These are phyloP conservation scores for Juglanconis oblonga DNA, from an alignment of 2,329 filamentous ascomycete species.

Conservation along the genomic window DNA sequence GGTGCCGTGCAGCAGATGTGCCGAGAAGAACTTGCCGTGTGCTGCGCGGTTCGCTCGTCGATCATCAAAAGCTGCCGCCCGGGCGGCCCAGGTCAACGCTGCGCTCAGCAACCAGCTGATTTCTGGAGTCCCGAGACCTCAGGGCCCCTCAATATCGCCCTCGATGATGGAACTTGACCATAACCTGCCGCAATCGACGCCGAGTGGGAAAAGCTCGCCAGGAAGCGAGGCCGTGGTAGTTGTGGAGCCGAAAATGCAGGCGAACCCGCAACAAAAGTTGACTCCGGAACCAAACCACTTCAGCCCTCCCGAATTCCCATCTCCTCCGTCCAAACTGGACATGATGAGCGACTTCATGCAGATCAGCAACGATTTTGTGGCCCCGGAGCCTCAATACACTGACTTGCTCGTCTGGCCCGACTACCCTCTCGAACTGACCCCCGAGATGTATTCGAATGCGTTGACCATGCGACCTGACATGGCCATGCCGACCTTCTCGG, in stretches of 20 bases:
- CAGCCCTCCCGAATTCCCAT: conserved; percentile 33
- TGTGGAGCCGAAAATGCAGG: conserved; percentile 31
- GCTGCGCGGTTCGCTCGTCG: conserved; percentile 48
- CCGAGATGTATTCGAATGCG: conserved; percentile 35
- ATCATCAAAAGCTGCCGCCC: conserved; percentile 45
- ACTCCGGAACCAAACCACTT: conserved; percentile 32
- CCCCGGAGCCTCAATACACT: conserved; percentile 37
- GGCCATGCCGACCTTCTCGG: conserved; percentile 33
- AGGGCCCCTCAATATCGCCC: conserved; percentile 28
- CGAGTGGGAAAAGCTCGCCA: conserved; percentile 24
- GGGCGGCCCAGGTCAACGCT: conserved; percentile 39
- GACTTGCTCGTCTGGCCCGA: conserved; percentile 44
- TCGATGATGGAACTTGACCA: conserved; percentile 37
- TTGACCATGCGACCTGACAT: conserved; percentile 35
- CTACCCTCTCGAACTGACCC: conserved; percentile 37
- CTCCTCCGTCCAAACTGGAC: conserved; percentile 35
- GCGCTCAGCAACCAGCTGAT: conserved; percentile 28
- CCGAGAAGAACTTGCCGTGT: conserved; percentile 46
- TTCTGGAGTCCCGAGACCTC: conserved; percentile 23
- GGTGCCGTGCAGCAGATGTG: conserved; percentile 46
- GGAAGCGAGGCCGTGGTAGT: conserved; percentile 28
- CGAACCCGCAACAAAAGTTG: conserved; percentile 29
- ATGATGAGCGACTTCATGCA: conserved; percentile 42
- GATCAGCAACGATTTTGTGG: conserved; percentile 33
- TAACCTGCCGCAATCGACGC: conserved; percentile 24